Evolutionary conservation across 2,329 filamentous ascomycete species (phyloP).

Genomic region (Claviceps fusiformis): DNA sequence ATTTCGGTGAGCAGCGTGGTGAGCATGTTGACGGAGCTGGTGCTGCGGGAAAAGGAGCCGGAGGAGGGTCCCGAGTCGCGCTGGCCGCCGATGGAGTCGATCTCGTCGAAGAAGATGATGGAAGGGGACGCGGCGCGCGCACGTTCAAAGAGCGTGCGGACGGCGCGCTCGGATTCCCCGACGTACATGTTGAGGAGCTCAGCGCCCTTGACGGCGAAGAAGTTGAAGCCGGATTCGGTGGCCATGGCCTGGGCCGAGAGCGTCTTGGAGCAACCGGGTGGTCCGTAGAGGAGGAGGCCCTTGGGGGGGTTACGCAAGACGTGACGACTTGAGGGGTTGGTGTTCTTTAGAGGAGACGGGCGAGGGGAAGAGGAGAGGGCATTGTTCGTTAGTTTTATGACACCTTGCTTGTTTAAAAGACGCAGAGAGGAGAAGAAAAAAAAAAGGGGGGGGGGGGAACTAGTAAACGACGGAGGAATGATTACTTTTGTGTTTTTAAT

Average conservation of each 20-base stretch:
- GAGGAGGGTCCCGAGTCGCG: constrained; percentile 22
- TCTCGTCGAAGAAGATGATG: constrained; percentile 96
- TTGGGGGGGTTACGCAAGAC: constrained; percentile 50
- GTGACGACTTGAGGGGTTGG: constrained; percentile 18
- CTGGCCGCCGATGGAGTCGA: constrained; percentile 65
- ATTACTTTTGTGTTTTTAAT: constrained; percentile 25
- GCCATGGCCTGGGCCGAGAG: constrained; percentile 83
- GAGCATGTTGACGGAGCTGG: constrained; percentile 61
- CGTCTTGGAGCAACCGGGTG: constrained; percentile 90
- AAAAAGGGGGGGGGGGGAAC: not conserved
- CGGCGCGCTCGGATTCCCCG: constrained; percentile 77
- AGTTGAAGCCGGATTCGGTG: constrained; percentile 82
- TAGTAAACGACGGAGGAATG: not conserved
- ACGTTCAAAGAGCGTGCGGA: constrained; percentile 75
- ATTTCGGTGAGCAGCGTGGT: constrained; percentile 88
- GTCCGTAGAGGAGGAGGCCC: constrained; percentile 79
- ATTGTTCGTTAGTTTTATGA: not conserved
- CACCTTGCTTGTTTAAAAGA: not conserved
- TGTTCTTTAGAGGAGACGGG: constrained; percentile 6
- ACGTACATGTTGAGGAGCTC: constrained; percentile 96
- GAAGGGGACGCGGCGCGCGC: constrained; percentile 75
- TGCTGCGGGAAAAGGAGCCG: constrained; percentile 19
- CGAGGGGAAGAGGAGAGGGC: no score
- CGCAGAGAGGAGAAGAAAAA: no score
- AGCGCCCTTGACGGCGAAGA: constrained; percentile 85